phyloP scores from a whole-genome alignment of 1,284 basidiomycete genomes.

The Cutaneotrichosporon sp. region DNA sequence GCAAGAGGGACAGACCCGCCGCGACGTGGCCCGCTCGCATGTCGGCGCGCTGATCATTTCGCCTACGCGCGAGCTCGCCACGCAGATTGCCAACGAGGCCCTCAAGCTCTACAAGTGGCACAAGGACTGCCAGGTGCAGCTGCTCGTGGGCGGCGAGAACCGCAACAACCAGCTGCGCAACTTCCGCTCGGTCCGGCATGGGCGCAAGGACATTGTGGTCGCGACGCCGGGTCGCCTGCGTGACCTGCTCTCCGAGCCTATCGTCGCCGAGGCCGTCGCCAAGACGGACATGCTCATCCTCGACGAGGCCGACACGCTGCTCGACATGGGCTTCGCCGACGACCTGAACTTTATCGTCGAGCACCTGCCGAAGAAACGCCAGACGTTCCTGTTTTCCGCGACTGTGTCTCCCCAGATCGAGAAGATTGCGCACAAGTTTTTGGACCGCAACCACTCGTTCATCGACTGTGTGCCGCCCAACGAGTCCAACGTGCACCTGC shows the following conservation, averaged over 20 bases:
- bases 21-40: slow-evolving; percentile 50
- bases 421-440: slow-evolving; percentile 53
- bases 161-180: slow-evolving; percentile 50
- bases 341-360: slow-evolving; percentile 74
- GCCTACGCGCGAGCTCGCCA: slow-evolving; percentile 90
- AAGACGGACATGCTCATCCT: slow-evolving; percentile 68
- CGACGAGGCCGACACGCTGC: slow-evolving; percentile 91
- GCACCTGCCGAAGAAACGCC: slow-evolving; percentile 67
- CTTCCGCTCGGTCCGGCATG: slow-evolving; percentile 60
- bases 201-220: slow-evolving; percentile 78
- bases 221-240: slow-evolving; percentile 85
- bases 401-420: slow-evolving; percentile 56
- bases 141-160: slow-evolving; percentile 78
- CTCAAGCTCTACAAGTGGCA: slow-evolving; percentile 63
- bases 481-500: slow-evolving; percentile 62
- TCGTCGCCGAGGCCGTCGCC: slow-evolving; percentile 55
- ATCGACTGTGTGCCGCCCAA: slow-evolving; percentile 57
- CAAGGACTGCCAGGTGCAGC: slow-evolving; percentile 61
- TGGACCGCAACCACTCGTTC: slow-evolving; percentile 59
- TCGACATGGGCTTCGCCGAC: slow-evolving; percentile 93
- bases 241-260: slow-evolving; percentile 67
- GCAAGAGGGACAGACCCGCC: slow-evolving; percentile 9
- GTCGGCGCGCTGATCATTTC: slow-evolving; percentile 81
- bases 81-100: slow-evolving; percentile 87
- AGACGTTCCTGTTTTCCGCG: slow-evolving; percentile 95